Evolutionary conservation across 192 early-diverging fungal species (phyloP).

Genomic region (Lunasporangiospora selenospora): DNA sequence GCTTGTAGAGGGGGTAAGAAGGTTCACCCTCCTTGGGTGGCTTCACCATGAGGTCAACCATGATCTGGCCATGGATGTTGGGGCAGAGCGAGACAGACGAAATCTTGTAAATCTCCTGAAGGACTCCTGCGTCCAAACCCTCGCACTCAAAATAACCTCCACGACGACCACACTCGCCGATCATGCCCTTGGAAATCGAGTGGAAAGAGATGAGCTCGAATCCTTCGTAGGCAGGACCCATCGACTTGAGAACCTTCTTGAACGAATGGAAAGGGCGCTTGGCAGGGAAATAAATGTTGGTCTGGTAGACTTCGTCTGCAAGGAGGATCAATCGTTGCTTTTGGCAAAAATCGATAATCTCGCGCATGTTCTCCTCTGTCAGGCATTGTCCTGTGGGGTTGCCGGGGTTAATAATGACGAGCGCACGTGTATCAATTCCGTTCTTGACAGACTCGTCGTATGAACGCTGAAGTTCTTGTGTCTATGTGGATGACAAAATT

Average conservation of each 20-base stretch:
- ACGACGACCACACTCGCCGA: slow-evolving; percentile 97
- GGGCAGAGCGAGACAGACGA: slow-evolving; percentile 92
- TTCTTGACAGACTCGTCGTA: slow-evolving; percentile 67
- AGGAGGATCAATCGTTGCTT: slow-evolving; percentile 82
- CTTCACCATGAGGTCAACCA: slow-evolving; percentile 93
- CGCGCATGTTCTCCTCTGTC: slow-evolving; percentile 80
- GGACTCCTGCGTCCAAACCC: slow-evolving; percentile 75
- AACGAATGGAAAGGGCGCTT: slow-evolving; percentile 93
- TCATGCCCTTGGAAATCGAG: slow-evolving; percentile 96
- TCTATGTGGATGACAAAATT: no score
- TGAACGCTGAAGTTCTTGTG: slow-evolving; percentile 69
- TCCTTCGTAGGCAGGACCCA: slow-evolving; percentile 69
- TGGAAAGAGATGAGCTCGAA: slow-evolving; percentile 96
- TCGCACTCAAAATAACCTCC: slow-evolving; percentile 98
- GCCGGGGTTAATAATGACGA: slow-evolving; percentile 98
- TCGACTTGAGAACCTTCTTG: slow-evolving; percentile 89
- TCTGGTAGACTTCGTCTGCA: slow-evolving; percentile 99
- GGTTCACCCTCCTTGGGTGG: slow-evolving; percentile 84
- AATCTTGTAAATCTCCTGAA: slow-evolving; percentile 91
- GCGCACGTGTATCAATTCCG: slow-evolving; percentile 88
- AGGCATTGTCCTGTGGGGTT: slow-evolving; percentile 98
- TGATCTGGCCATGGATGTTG: slow-evolving; percentile 93
- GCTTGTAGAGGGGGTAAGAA: slow-evolving; percentile 74
- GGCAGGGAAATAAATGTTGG: slow-evolving; percentile 86
- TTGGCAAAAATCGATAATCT: slow-evolving; percentile 89